Evolutionary conservation across 495 filamentous ascomycete genomes (phyloP), one percentile per base, ranked within the genome.

Genomic region (Hypoxylon perforatum): DNA sequence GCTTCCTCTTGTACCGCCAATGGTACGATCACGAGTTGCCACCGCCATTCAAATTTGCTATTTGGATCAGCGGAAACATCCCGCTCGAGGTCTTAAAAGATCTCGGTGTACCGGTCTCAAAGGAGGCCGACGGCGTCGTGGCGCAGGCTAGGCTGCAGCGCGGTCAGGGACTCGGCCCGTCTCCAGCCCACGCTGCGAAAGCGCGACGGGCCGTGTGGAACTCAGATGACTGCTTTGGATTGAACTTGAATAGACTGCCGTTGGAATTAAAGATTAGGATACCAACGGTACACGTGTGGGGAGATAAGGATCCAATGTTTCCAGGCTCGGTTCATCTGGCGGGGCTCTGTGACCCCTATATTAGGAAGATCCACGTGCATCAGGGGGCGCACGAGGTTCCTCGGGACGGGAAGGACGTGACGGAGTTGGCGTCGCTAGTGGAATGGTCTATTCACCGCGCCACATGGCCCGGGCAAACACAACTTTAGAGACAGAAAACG

Each of bases 261-360:
- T 54, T 65, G 14, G 72, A 78, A 30, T 25, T 77, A 18, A 68
- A 68, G 22, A 84, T 91, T 51, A 50, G 69, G 15, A 82, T 91
- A 17, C 88, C 88, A 0, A 89, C 88, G 8, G 85, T 86, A 47
- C 86, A 90, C 73, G 73, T 89, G 14, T 88, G 85, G 60, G 87
- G 88, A 0, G 71, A 61, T 3, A 85, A 85, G 49, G 87, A 90
- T 71, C 86, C 86, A 4, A 61, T 85, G 41, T 88, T 81, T 70
- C 78, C 82, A 1, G 70, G 83, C 3, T 81, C 83, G 12, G 57
- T 87, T 41, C 86, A 90, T 65, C 70, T 90, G 36, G 83, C 82
- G 44, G 76, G 81, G 8, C 75, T 87, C 25, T 89, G 85, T 53
- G 80, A 85, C 36, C 73, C 74, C 7, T 71, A 73, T 22, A 77